phyloP scores from a whole-genome alignment of 2,329 filamentous ascomycete genomes.

The Fonsecaea nubica region DNA sequence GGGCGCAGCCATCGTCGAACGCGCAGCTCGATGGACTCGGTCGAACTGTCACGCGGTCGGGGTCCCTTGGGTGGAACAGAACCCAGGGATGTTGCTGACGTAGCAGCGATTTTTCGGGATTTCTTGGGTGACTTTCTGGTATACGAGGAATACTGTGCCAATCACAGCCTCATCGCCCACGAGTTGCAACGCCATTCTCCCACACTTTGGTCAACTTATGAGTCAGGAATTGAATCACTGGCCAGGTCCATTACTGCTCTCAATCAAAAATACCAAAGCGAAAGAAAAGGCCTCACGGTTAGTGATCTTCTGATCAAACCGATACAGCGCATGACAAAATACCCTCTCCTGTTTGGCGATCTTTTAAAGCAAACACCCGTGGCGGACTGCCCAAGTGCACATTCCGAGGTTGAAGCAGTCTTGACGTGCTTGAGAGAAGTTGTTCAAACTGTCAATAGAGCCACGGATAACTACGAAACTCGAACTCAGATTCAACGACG shows the following conservation, averaged over 20 bases:
- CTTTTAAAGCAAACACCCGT: constrained; percentile 82
- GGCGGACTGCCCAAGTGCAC: constrained; percentile 81
- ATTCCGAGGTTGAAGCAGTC: constrained; percentile 78
- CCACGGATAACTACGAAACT: constrained; percentile 76
- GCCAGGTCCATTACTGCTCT: constrained; percentile 75
- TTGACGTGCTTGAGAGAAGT: constrained; percentile 74
- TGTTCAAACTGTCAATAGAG: constrained; percentile 80
- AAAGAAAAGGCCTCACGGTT: constrained; percentile 79
- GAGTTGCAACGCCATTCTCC: constrained; percentile 74
- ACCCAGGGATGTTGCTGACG: constrained; percentile 60
- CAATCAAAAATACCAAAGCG: constrained; percentile 67
- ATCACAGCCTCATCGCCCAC: constrained; percentile 83
- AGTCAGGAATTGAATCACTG: constrained; percentile 83
- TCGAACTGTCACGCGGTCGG: constrained; percentile 24
- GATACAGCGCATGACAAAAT: constrained; percentile 89
- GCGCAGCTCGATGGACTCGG: constrained; percentile 36
- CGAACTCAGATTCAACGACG: constrained; percentile 78
- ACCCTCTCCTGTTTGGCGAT: constrained; percentile 84
- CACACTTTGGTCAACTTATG: constrained; percentile 78
- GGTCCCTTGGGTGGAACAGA: constrained; percentile 48
- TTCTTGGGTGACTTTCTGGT: constrained; percentile 82
- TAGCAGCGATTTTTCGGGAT: constrained; percentile 61
- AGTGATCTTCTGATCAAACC: constrained; percentile 94
- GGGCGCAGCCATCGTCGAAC: constrained; percentile 21
- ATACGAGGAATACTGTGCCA: constrained; percentile 91